Base-by-base conservation (phyloP, 208 protist species). In the Acanthamoeba royreba region DNA sequence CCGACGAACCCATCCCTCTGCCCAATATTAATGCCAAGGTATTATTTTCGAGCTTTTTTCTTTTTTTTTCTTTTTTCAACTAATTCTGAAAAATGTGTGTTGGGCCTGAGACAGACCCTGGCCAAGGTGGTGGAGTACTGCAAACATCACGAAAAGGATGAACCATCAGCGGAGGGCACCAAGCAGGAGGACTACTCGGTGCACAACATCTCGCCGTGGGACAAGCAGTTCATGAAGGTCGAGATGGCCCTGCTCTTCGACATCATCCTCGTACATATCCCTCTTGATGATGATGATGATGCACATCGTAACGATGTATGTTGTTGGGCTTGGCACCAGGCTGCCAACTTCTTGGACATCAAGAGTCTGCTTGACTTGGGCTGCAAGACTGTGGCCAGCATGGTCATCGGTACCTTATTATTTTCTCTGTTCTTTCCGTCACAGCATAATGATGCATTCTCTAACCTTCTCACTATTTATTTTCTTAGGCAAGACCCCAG, bases 121-220 rank as follows among this genome's bases (percentile, higher is more conserved):
- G 47, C 4, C 5, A 88, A 88, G 79, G 79, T 88, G 25, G 31
- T 88, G 22, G 79, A 88, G 79, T 88, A 88, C 79, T 88, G 79
- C 46, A 55, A 35, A 25, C 79, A 88, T 28, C 79, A 88, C n/a
- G 79, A 52, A 40, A 52, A 58, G 15, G 79, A 88, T 47, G 35
- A 1, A 17, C 31, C 63, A 38, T n/a, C n/a, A n/a, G n/a, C n/a
- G n/a, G n/a, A n/a, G n/a, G 19, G 31, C 1, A 17, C 42, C 31
- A 31, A 4, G 46, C 25, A 19, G 79, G 11, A 53, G 47, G 79
- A 88, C 4, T 33, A 61, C 79, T 63, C 31, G 5, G 25, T 88
- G 0, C 47, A 88, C 79, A 88, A 55, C 45, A 61, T 88, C 25
- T 22, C 40, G 28, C 9, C n/a, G 38, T 88, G 79, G 79, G 79